Evolutionary conservation across 2,329 filamentous ascomycete species (phyloP).

Genomic region (Aspergillus fructus): DNA sequence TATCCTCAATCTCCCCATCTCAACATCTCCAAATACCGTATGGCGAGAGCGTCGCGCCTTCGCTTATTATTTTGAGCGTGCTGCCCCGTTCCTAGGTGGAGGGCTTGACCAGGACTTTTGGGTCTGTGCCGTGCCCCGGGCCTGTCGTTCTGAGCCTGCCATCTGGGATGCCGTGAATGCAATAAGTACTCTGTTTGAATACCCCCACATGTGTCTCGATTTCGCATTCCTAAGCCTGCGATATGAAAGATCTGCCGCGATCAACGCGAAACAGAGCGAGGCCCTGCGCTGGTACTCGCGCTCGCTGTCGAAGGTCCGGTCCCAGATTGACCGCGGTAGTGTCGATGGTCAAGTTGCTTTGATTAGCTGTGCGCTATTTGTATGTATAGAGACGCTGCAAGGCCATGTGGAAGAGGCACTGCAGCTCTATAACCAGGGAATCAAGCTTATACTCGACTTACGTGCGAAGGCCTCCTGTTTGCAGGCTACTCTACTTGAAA

Average conservation of each 20-base stretch:
- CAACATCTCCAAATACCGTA: slow-evolving; percentile 21
- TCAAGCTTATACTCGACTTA: slow-evolving; percentile 25
- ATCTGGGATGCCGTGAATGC: slow-evolving; percentile 39
- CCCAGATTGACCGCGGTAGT: slow-evolving; percentile 23
- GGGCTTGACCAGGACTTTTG: slow-evolving; percentile 35
- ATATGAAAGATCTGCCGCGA: not conserved
- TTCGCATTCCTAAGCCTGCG: slow-evolving; percentile 4
- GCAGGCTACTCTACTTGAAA: slow-evolving; percentile 19
- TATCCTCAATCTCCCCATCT: slow-evolving; percentile 1
- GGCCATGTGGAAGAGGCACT: slow-evolving; percentile 27
- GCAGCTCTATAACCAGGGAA: slow-evolving; percentile 30
- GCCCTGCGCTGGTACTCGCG: slow-evolving; percentile 33
- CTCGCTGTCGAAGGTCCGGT: slow-evolving; percentile 27
- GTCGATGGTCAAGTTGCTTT: slow-evolving; percentile 30
- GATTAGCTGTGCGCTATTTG: slow-evolving; percentile 34
- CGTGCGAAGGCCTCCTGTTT: slow-evolving; percentile 13
- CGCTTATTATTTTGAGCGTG: slow-evolving; percentile 35
- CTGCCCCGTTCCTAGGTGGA: slow-evolving; percentile 30
- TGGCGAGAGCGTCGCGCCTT: slow-evolving; percentile 37
- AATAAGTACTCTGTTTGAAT: slow-evolving; percentile 36
- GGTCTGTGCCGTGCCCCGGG: slow-evolving; percentile 31
- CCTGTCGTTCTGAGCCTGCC: slow-evolving; percentile 33
- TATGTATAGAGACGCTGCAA: slow-evolving; percentile 32
- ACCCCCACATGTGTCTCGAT: slow-evolving; percentile 18
- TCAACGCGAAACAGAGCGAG: slow-evolving; percentile 24